Evolutionary conservation across 371 early-diverging fungal species (phyloP).

Genomic region (Mucor racemosus): DNA sequence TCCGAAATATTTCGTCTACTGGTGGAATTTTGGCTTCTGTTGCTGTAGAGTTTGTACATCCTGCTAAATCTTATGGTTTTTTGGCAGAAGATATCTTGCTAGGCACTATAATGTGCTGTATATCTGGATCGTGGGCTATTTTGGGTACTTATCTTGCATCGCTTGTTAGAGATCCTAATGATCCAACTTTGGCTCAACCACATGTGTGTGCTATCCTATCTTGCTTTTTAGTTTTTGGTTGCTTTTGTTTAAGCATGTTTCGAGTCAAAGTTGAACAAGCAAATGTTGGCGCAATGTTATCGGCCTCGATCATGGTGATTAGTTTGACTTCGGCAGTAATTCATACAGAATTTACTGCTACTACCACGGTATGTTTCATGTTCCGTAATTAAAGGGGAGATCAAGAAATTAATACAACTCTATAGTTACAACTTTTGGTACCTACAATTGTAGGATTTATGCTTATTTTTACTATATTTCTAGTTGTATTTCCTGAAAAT

Average conservation of each 20-base stretch:
- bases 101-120: conserved; percentile 47
- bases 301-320: conserved; percentile 49
- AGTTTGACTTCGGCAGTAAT: conserved; percentile 41
- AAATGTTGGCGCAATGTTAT: conserved; percentile 54
- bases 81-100: conserved; percentile 43
- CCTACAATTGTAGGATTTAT: conserved; percentile 41
- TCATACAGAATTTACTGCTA: conserved; percentile 31
- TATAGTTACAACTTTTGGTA: conserved; percentile 26
- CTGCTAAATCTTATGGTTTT: conserved; percentile 48
- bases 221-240: conserved; percentile 39
- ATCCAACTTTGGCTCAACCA: conserved; percentile 34
- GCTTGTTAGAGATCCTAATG: conserved; percentile 33
- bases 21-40: conserved; percentile 40
- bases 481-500: conserved; percentile 47
- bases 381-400: not conserved
- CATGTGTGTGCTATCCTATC: conserved; percentile 32
- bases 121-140: conserved; percentile 45
- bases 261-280: conserved; percentile 50
- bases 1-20: conserved; percentile 24
- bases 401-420: not conserved
- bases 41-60: conserved; percentile 54
- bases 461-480: conserved; percentile 33
- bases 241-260: conserved; percentile 42
- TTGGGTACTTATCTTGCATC: conserved; percentile 43
- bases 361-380: conserved; percentile 27